Conservation (phyloP, 371 early-diverging fungal genomes). For the Batkoa obscura region DNA sequence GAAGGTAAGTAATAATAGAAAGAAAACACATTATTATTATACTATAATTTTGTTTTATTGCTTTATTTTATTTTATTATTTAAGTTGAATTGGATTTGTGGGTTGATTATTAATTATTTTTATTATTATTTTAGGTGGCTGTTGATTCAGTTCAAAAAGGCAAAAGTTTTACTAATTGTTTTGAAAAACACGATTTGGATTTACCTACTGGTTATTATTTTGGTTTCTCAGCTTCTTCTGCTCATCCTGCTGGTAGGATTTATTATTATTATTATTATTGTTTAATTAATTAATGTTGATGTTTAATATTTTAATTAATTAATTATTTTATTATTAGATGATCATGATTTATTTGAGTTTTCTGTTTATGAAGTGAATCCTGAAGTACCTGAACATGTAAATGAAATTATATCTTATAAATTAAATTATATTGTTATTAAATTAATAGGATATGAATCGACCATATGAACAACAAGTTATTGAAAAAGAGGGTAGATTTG, state of each 20-base stretch:
- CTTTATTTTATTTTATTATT: too few species aligned
- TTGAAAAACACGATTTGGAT: constrained; percentile 27
- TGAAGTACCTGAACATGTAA: constrained; percentile 22
- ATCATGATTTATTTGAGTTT: constrained; percentile 57
- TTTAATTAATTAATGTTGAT: too few species aligned
- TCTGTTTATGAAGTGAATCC: constrained; percentile 59
- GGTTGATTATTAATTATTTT: not conserved
- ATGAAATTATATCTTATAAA: not conserved
- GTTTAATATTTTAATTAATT: too few species aligned
- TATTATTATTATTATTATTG: not conserved
- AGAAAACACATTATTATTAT: too few species aligned
- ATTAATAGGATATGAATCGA: not conserved
- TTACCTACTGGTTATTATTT: constrained; percentile 63
- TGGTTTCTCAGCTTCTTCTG: constrained; percentile 39
- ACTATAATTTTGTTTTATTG: too few species aligned
- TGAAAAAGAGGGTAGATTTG: not conserved
- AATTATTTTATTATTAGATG: constrained; percentile 27
- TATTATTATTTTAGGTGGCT: constrained; percentile 21
- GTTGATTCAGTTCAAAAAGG: constrained; percentile 40
- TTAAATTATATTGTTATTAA: not conserved
- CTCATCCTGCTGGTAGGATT: constrained; percentile 3
- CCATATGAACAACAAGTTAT: not conserved
- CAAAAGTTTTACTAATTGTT: constrained; percentile 33
- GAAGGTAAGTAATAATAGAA: constrained; percentile 21
- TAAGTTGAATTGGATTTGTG: not conserved